Conservation (phyloP, 2,329 filamentous ascomycete genomes). For the Calonectria pseudoturangicola region DNA sequence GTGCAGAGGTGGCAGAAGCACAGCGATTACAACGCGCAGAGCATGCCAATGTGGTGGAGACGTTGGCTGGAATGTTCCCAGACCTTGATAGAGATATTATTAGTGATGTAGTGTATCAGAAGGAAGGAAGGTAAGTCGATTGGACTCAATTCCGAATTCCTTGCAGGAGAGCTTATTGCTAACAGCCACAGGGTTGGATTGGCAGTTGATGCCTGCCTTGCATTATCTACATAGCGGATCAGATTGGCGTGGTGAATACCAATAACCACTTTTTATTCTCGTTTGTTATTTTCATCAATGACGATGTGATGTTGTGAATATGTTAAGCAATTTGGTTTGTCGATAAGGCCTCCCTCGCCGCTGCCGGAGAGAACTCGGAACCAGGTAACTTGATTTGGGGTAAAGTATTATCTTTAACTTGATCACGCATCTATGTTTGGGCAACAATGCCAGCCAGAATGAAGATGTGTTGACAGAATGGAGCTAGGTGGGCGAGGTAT, state of each 20-base stretch:
- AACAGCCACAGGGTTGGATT: constrained; percentile 79
- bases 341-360: neutral
- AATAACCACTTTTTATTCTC: constrained; percentile 24
- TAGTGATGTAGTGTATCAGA: constrained; percentile 95
- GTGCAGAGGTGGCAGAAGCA: constrained; percentile 91
- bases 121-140: constrained; percentile 87
- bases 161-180: constrained; percentile 24
- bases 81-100: constrained; percentile 96
- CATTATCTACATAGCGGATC: constrained; percentile 71
- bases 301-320: neutral
- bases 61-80: constrained; percentile 96
- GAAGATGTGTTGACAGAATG: no score
- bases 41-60: constrained; percentile 94
- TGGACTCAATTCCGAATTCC: neutral
- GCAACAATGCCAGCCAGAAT: no score
- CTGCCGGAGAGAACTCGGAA: neutral
- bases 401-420: no score
- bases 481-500: no score
- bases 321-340: neutral
- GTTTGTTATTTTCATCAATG: neutral
- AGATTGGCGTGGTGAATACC: constrained; percentile 34
- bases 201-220: constrained; percentile 90
- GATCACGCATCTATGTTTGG: no score
- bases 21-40: constrained; percentile 88
- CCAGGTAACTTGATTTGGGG: no score